These are phyloP conservation scores for Macadamia integrifolia DNA, from an alignment of 164 flowering plant genomes.

Conservation along the genomic window DNA sequence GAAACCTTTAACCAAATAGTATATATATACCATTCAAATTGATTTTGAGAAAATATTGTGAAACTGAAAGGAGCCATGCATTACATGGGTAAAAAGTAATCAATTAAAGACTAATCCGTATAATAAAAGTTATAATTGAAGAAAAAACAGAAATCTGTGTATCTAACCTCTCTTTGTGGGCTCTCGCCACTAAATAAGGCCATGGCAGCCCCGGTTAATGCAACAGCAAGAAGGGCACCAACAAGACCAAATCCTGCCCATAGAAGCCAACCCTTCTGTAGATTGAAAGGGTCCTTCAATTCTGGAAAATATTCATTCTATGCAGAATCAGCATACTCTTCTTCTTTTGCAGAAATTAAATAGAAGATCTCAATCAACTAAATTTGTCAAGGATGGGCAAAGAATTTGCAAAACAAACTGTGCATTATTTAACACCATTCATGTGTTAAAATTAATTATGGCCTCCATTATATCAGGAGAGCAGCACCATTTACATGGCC, in stretches of 20 bases:
- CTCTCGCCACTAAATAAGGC: slow-evolving; percentile 59
- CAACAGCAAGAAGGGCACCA: slow-evolving; percentile 59
- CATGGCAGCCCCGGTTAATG: slow-evolving; percentile 57
- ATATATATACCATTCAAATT: too few relatives aligned
- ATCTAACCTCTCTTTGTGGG: slow-evolving; percentile 78
- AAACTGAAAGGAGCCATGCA: too few relatives aligned
- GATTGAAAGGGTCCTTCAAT: slow-evolving; percentile 74
- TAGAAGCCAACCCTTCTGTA: slow-evolving; percentile 83
- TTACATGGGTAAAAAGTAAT: too few relatives aligned
- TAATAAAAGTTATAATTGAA: too few relatives aligned
- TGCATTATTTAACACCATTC: neutral
- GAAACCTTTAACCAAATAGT: too few relatives aligned
- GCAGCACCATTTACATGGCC: neutral
- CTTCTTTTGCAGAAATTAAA: neutral
- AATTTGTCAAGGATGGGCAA: neutral
- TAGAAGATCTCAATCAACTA: neutral
- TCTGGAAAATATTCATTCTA: slow-evolving; percentile 43
- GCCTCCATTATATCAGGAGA: neutral
- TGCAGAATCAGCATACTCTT: neutral
- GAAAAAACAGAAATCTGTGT: too few relatives aligned
- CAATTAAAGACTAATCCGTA: too few relatives aligned
- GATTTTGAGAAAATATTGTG: too few relatives aligned
- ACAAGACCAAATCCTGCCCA: slow-evolving; percentile 83
- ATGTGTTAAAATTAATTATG: neutral
- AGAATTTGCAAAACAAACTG: neutral